Evolutionary conservation across 2,329 filamentous ascomycete species (phyloP), one percentile per base, ranked within the genome.

Genomic region (Knufia fluminis): DNA sequence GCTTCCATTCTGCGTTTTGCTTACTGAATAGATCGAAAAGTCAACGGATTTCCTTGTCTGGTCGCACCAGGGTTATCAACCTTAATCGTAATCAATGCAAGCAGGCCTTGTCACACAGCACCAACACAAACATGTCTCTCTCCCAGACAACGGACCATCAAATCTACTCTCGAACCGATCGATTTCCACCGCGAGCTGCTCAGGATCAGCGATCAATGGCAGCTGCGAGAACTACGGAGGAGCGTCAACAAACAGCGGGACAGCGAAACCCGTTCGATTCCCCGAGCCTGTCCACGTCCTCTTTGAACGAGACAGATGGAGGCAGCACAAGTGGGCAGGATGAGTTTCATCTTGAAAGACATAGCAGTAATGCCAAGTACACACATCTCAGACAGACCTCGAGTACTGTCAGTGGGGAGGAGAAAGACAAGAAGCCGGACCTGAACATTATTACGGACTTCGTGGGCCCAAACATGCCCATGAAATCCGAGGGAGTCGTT

Each of bases 401-500:
- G 16, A 24, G 36, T 10, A 14, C 20, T 22, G 19, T 35, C 33
- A 48, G 16, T 26, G n/a, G 22, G 7, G 33, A 31, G 24, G 45
- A 48, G 45, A 38, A 17, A 31, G 33, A 39, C 33, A 48, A 46
- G 48, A 50, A 65, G 1, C 59, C 67, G 4, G 68, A 67, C 2
- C 50, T 72, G 49, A 71, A 70, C 49, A 52, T 73, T 26, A 62
- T 71, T 16, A 71, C 69, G 9, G 62, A 69, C 50, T 69, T 73
- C 49, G 59, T 63, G 0, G 48, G 53, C 4, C 46, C 39, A 7
- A 43, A 42, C 3, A 42, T 43, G 38, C 38, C 46, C 4, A 42
- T 42, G 38, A 43, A 49, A 26, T 52, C 52, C 2, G 52, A 56
- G 23, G 52, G 48, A 6, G 39, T 58, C 24, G 24, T 55, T 3